A percentile compares a stretch with the other conserved stretches of the same genome.
These are phyloP conservation scores for Fusarium oligoseptatum DNA, from an alignment of 2,329 filamentous ascomycete species.

Conservation along the genomic window DNA sequence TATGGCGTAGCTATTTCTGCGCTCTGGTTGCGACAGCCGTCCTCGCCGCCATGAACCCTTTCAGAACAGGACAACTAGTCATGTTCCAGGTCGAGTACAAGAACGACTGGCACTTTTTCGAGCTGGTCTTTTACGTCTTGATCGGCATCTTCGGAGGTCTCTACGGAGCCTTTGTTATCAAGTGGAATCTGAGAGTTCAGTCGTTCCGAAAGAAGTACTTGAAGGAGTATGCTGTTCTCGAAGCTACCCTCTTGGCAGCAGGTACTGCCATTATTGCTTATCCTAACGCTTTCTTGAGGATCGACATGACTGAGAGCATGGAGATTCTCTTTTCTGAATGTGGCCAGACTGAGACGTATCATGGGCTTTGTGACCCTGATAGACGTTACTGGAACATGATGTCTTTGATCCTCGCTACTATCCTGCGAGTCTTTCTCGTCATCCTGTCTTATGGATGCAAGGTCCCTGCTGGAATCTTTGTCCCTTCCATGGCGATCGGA, in stretches of 20 bases:
- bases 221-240: slow-evolving; percentile 83
- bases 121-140: slow-evolving; percentile 90
- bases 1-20: slow-evolving; percentile 99
- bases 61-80: slow-evolving; percentile 95
- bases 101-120: slow-evolving; percentile 97
- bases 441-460: slow-evolving; percentile 98
- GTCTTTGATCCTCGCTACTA: slow-evolving; percentile 82
- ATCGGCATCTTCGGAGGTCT: slow-evolving; percentile 94
- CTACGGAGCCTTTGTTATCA: slow-evolving; percentile 97
- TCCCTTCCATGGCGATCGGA: slow-evolving; percentile 97
- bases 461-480: slow-evolving; percentile 97
- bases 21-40: slow-evolving; percentile 94
- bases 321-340: slow-evolving; percentile 97
- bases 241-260: slow-evolving; percentile 85
- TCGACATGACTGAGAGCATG: slow-evolving; percentile 99
- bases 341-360: slow-evolving; percentile 87
- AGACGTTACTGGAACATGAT: slow-evolving; percentile 83
- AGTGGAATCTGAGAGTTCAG: slow-evolving; percentile 93
- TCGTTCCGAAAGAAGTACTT: slow-evolving; percentile 96
- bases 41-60: slow-evolving; percentile 95
- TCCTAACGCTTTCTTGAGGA: slow-evolving; percentile 92
- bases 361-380: slow-evolving; percentile 85
- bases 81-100: slow-evolving; percentile 99
- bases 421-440: slow-evolving; percentile 85
- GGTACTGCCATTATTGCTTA: slow-evolving; percentile 94